These are phyloP conservation scores for Meyerozyma guilliermondii DNA, from an alignment of 1,139 yeast species.

Conservation along the genomic window DNA sequence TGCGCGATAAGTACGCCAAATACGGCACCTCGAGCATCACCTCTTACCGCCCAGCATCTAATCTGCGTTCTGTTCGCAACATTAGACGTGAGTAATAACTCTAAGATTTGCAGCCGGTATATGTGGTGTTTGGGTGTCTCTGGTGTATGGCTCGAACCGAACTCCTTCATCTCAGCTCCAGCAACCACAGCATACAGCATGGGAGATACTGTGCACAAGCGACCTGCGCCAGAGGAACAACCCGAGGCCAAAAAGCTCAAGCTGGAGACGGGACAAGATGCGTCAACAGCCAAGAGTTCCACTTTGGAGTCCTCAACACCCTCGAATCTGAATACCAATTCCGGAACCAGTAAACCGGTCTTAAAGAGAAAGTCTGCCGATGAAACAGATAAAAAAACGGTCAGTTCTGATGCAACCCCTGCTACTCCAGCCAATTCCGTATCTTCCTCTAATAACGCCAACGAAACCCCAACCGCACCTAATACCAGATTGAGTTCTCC, in stretches of 20 bases:
- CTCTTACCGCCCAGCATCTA: neutral
- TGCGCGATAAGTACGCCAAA: neutral
- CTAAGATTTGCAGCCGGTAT: neutral
- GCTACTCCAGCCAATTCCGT: neutral
- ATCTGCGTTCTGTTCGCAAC: neutral
- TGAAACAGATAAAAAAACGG: neutral
- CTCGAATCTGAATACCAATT: neutral
- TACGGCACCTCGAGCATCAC: neutral
- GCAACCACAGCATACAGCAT: neutral
- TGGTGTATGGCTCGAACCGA: neutral
- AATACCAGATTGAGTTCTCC: conserved; percentile 10
- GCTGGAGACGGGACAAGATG: neutral
- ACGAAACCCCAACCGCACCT: conserved; percentile 9
- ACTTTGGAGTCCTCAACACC: neutral
- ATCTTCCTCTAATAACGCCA: conserved; percentile 1
- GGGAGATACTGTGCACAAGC: neutral
- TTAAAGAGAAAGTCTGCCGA: neutral
- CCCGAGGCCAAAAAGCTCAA: neutral
- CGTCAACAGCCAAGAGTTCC: neutral
- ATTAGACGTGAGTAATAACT: neutral
- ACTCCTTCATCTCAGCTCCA: neutral
- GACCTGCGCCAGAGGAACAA: neutral
- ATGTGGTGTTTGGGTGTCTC: neutral
- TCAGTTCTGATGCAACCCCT: neutral
- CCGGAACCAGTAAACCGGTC: neutral